phyloP scores from a whole-genome alignment of 169 alveolate genomes.

The Plasmodium vivax region DNA sequence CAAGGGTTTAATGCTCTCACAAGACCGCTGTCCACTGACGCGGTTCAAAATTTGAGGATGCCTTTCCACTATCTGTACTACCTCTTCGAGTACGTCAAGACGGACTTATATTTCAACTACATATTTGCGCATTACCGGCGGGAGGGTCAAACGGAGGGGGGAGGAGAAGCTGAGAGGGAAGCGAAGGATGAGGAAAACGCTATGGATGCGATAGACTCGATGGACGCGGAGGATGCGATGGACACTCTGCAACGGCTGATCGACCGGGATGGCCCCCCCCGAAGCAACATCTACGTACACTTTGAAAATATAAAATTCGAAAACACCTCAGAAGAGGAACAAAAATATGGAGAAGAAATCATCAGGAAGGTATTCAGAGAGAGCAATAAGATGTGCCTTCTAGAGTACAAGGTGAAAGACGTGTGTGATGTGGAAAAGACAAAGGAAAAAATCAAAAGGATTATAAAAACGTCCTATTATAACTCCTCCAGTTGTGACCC shows the following conservation, averaged over 20 bases:
- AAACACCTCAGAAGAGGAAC: conserved; percentile 39
- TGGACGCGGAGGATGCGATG: not conserved
- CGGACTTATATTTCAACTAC: conserved; percentile 60
- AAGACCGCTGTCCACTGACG: conserved; percentile 90
- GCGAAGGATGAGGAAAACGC: not conserved
- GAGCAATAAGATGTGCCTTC: conserved; percentile 30
- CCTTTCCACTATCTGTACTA: conserved; percentile 92
- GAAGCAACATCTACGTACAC: conserved; percentile 26
- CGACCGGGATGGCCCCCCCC: not conserved
- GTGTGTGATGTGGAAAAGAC: conserved; percentile 39
- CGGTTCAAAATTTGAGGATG: conserved; percentile 88
- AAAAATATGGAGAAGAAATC: conserved; percentile 29
- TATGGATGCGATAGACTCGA: not conserved
- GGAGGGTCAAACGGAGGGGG: not conserved
- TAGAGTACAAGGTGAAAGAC: not conserved
- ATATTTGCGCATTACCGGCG: not conserved
- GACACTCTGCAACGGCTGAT: not conserved
- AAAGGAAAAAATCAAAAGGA: conserved; percentile 37
- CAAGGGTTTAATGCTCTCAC: conserved; percentile 91
- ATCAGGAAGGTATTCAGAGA: conserved; percentile 30
- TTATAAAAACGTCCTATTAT: conserved; percentile 49
- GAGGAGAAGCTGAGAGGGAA: not conserved
- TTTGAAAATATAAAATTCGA: conserved; percentile 27
- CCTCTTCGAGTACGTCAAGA: conserved; percentile 89
- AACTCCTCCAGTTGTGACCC: conserved; percentile 1